Evolutionary conservation across 2,329 filamentous ascomycete genomes (phyloP).

Genomic region (Emergomyces orientalis): DNA sequence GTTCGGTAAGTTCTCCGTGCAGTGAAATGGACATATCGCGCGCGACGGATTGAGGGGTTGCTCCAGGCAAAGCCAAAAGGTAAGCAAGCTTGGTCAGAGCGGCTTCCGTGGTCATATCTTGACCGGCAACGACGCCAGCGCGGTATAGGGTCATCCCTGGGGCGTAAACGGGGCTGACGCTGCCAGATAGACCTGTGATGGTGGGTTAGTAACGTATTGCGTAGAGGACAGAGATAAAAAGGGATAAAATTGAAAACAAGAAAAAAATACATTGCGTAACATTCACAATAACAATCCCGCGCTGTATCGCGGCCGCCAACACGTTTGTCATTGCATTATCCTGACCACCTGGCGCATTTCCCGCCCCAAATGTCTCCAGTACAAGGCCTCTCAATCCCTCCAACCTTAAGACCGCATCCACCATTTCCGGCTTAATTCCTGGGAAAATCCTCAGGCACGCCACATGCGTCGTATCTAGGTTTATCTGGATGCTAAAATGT

Average conservation of each 20-base stretch:
- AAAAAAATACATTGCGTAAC: conserved; percentile 70
- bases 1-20: conserved; percentile 77
- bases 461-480: conserved; percentile 77
- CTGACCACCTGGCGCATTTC: conserved; percentile 75
- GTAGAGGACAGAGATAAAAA: no score
- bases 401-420: conserved; percentile 69
- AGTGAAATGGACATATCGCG: conserved; percentile 64
- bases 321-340: conserved; percentile 72
- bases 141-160: conserved; percentile 67
- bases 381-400: conserved; percentile 73
- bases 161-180: conserved; percentile 69
- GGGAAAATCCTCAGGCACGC: conserved; percentile 85
- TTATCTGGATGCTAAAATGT: conserved; percentile 63
- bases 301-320: conserved; percentile 64
- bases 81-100: conserved; percentile 87
- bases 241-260: no score
- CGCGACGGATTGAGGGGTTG: conserved; percentile 57
- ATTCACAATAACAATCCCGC: conserved; percentile 80
- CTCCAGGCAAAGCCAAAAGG: conserved; percentile 59
- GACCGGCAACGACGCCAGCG: conserved; percentile 79
- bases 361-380: conserved; percentile 86
- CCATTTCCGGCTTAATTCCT: conserved; percentile 86
- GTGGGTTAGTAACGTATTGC: not conserved
- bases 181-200: conserved; percentile 48
- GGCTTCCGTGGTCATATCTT: conserved; percentile 82